Percentiles rank a stretch among this genome's conserved stretches.
Evolutionary conservation across 1,284 basidiomycete genomes (phyloP).

Genomic region (Puccinia coronata): DNA sequence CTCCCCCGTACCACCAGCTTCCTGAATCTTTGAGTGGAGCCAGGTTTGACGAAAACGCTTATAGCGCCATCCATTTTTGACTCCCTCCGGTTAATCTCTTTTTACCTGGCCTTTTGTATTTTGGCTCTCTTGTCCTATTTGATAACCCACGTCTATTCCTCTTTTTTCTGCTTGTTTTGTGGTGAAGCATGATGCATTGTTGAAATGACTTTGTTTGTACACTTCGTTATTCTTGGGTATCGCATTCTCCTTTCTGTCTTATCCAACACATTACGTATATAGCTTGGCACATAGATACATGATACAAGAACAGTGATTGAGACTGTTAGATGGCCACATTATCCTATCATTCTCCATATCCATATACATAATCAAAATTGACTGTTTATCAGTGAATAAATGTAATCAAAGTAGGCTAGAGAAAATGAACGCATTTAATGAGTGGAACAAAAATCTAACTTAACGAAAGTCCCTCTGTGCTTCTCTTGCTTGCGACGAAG

Average conservation of each 20-base stretch:
- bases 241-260: too few species aligned
- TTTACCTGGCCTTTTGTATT: background rate
- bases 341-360: background rate
- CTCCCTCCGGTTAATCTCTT: background rate
- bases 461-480: too few species aligned
- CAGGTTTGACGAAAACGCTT: background rate
- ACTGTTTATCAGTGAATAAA: too few species aligned
- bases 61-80: background rate
- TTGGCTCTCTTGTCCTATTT: too few species aligned
- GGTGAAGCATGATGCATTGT: background rate
- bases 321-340: background rate
- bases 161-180: background rate
- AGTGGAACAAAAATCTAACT: too few species aligned
- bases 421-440: too few species aligned
- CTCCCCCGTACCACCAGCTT: background rate
- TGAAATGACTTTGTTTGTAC: background rate
- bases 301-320: background rate
- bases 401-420: too few species aligned
- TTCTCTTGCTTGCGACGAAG: too few species aligned
- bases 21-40: background rate
- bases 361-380: too few species aligned
- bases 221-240: background rate
- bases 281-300: background rate
- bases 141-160: too few species aligned
- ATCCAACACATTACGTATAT: background rate